Evolutionary conservation across 1,284 basidiomycete genomes (phyloP).

Genomic region (Phenoliferia sp.): DNA sequence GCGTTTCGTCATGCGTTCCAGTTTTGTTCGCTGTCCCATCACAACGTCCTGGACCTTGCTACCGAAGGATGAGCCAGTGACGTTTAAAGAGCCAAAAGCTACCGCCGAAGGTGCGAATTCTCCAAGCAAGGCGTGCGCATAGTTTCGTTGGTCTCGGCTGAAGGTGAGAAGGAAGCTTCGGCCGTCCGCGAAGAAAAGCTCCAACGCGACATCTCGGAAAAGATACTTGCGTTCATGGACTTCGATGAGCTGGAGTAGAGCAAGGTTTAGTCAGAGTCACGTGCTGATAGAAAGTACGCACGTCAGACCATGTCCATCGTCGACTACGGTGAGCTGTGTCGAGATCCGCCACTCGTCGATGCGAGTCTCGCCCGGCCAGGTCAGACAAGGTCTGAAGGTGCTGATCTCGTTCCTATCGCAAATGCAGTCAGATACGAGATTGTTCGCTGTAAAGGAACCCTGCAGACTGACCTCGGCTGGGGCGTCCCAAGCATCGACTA

Average conservation of each 20-base stretch:
- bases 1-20: slow-evolving; percentile 36
- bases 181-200: slow-evolving; percentile 42
- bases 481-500: slow-evolving; percentile 82
- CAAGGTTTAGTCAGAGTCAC: background rate
- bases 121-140: slow-evolving; percentile 33
- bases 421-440: background rate
- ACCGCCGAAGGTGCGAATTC: slow-evolving; percentile 33
- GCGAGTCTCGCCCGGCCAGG: slow-evolving; percentile 61
- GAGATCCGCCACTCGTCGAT: slow-evolving; percentile 67
- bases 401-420: slow-evolving; percentile 11
- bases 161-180: slow-evolving; percentile 41
- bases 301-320: slow-evolving; percentile 68
- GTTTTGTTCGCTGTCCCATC: slow-evolving; percentile 29
- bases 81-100: slow-evolving; percentile 24
- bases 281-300: background rate
- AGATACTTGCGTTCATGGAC: slow-evolving; percentile 78
- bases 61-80: slow-evolving; percentile 2
- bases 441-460: slow-evolving; percentile 69
- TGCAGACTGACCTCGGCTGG: slow-evolving; percentile 57
- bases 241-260: slow-evolving; percentile 52
- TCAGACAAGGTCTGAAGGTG: slow-evolving; percentile 59
- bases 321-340: slow-evolving; percentile 8
- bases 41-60: slow-evolving; percentile 20
- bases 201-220: slow-evolving; percentile 74
- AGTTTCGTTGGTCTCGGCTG: slow-evolving; percentile 28